phyloP scores from a whole-genome alignment of 805 yeast genomes.

The Ogataea methylovora region DNA sequence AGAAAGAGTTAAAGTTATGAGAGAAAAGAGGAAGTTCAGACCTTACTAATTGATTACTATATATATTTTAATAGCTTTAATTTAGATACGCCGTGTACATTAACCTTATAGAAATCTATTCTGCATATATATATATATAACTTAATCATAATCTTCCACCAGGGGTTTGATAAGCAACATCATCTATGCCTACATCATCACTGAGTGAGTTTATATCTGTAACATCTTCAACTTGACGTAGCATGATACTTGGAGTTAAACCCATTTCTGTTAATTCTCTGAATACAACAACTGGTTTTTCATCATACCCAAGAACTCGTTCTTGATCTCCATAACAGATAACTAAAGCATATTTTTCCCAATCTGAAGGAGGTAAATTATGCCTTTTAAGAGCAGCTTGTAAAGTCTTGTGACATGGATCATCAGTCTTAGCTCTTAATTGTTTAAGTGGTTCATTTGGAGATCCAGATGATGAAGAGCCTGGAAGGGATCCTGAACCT shows the following conservation, averaged over 20 bases:
- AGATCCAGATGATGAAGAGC: slow-evolving; percentile 1
- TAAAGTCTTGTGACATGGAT: slow-evolving; percentile 80
- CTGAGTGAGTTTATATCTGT: slow-evolving; percentile 19
- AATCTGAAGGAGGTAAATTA: slow-evolving; percentile 66
- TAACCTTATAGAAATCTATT: background rate
- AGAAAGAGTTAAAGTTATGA: slow-evolving; percentile 71
- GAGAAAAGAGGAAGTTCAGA: slow-evolving; percentile 72
- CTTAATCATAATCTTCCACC: slow-evolving; percentile 31
- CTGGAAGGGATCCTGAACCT: background rate
- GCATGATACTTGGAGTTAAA: slow-evolving; percentile 85
- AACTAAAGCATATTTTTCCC: slow-evolving; percentile 83
- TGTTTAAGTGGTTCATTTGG: slow-evolving; percentile 68
- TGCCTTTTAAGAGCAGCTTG: slow-evolving; percentile 87
- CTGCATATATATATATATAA: background rate
- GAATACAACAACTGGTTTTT: slow-evolving; percentile 80
- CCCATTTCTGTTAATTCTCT: slow-evolving; percentile 83
- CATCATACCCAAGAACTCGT: slow-evolving; percentile 72
- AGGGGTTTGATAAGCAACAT: slow-evolving; percentile 22
- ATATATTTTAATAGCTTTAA: background rate
- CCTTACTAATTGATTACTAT: slow-evolving; percentile 49
- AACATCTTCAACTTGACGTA: slow-evolving; percentile 67
- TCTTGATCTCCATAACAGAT: slow-evolving; percentile 91
- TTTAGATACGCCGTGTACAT: too few relatives aligned
- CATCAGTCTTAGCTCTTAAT: slow-evolving; percentile 79
- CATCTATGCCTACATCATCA: slow-evolving; percentile 2